These are phyloP conservation scores for Daldinia caldariorum DNA, from an alignment of 495 filamentous ascomycete species.

Conservation along the genomic window DNA sequence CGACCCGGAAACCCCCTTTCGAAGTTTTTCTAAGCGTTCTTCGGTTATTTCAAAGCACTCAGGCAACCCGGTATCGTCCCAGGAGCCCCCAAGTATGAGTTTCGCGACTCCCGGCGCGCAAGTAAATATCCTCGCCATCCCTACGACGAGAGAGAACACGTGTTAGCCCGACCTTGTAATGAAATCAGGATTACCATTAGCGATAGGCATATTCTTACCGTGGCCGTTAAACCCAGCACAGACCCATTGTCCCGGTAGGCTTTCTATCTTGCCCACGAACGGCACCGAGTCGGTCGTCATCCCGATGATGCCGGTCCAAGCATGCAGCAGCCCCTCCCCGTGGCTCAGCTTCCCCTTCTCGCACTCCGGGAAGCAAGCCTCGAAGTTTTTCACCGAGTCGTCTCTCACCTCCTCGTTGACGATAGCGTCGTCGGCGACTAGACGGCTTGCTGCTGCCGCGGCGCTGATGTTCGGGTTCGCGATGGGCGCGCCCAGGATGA, in stretches of 20 bases:
- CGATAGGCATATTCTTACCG: slow-evolving; percentile 23
- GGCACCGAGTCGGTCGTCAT: slow-evolving; percentile 48
- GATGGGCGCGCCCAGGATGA: slow-evolving; percentile 43
- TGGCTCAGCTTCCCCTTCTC: slow-evolving; percentile 27
- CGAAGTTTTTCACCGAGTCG: slow-evolving; percentile 38
- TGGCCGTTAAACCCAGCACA: slow-evolving; percentile 49
- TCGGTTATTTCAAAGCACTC: slow-evolving; percentile 47
- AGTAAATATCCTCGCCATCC: slow-evolving; percentile 49
- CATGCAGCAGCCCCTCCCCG: slow-evolving; percentile 41
- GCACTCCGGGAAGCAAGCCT: slow-evolving; percentile 34
- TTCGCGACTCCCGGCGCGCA: slow-evolving; percentile 42
- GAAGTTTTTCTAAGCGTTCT: slow-evolving; percentile 33
- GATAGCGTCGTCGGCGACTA: slow-evolving; percentile 33
- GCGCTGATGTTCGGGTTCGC: slow-evolving; percentile 40
- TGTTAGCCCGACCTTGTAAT: slow-evolving; percentile 1
- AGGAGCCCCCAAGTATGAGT: slow-evolving; percentile 43
- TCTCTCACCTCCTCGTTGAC: slow-evolving; percentile 42
- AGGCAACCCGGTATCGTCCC: slow-evolving; percentile 46
- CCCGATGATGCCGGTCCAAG: slow-evolving; percentile 49
- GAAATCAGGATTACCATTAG: no score
- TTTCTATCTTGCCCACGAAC: slow-evolving; percentile 39
- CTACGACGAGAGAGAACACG: slow-evolving; percentile 14
- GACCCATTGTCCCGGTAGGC: slow-evolving; percentile 42
- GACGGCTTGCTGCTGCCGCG: slow-evolving; percentile 14
- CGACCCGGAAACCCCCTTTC: slow-evolving; percentile 25